Evolutionary conservation across 2,329 filamentous ascomycete species (phyloP), one percentile per base, ranked within the genome.

Genomic region (Epichloe sibirici): DNA sequence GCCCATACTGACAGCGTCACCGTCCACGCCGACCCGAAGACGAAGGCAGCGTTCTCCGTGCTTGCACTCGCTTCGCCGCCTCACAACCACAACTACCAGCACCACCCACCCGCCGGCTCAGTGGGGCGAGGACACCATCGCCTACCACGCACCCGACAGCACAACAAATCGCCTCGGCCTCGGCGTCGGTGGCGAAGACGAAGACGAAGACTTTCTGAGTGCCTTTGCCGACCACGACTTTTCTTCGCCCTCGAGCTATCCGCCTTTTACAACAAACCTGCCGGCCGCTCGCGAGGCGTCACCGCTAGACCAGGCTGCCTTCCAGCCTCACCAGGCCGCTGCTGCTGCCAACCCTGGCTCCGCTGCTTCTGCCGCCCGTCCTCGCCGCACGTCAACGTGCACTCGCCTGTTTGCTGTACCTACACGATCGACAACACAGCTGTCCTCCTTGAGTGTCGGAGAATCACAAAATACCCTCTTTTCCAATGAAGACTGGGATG

Each of bases 171-270:
- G 21, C 23, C 17, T 34, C 35, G 12, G 21, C 23, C 17, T 34
- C 35, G 12, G 31, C 46, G 11, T 45, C 9, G n/a, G 34, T 8
- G 17, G 7, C 48, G 31, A 34, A 21, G 61, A 66, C 48, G 31
- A 34, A 21, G 61, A 66, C 25, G 59, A 65, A 42, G 52, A 57
- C 15, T 60, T 59, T 38, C 55, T 69, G 21, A 51, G 50, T 42
- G 57, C 54, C n/a, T 51, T 70, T 28, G 55, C 58, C 42, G 60
- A 63, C 40, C 54, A 54, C 49, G 61, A 66, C 13, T 67, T 67
- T 51, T 69, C 66, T 9, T 70, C 68, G 2, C 67, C 67, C 23
- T 69, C 68, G 21, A 61, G 57, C 13, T 69, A 69, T 48, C 65
- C 66, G 5, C 56, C 62, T 40, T 64, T 69, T 54, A 57, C 49